Evolutionary conservation across 805 yeast species (phyloP), one percentile per base, ranked within the genome.

Genomic region (Wickerhamiella australiensis): DNA sequence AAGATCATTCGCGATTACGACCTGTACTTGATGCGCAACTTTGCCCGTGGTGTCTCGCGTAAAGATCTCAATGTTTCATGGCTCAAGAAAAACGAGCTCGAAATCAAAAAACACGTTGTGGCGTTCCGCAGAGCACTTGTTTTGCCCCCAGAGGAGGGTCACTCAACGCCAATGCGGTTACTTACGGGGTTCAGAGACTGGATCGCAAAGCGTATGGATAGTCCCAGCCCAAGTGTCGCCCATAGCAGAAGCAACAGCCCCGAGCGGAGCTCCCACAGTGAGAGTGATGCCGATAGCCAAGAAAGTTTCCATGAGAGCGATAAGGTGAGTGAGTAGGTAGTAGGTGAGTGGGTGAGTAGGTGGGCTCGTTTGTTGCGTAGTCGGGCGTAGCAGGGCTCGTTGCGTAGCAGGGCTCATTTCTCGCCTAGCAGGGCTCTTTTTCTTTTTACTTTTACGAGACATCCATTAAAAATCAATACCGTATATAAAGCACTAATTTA

Each of bases 11-110:
- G 92, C 59, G 97, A 92, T 68, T 92, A 92, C 68, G 98, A 92
- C 70, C 86, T 88, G 68, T 92, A 92, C 66, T 71, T 92, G 65
- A 82, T 90, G 92, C 79, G 98, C 64, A 92, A 92, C 69, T 90
- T 92, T 67, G 95, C 96, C 13, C 77, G 98, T 57, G 98, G 98
- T 44, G 97, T 96, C 9, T 84, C 96, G 2, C 76, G 98, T 61
- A 86, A 92, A 65, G 98, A 92, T 61, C 76, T 92, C 60, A 92
- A 92, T 61, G 97, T 92, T 18, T 83, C 95, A 26, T 92, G 98
- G 98, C 73, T 92, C 59, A 92, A 92, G 69, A 92, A 92, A 67
- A 92, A 92, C 65, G 98, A 92, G 69, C 73, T 92, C 58, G 98
- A 92, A 55, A 76, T 92, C 68, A 87, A 85, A 65, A 85, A 87